Conservation (phyloP, 352 stramenopile species). For the Phytophthora multivora region DNA sequence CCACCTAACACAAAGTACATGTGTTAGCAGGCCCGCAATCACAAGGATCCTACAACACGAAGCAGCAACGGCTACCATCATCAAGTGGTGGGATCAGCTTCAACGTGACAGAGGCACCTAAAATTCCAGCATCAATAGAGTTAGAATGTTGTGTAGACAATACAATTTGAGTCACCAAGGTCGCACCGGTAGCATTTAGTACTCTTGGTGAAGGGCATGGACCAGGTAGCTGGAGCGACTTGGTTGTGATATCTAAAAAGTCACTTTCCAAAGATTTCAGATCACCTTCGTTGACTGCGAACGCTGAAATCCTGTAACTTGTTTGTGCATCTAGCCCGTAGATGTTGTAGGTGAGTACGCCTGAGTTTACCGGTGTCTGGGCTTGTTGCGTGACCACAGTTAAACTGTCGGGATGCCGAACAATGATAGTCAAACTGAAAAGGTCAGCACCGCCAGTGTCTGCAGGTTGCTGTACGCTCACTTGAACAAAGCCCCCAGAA, state of each 20-base stretch:
- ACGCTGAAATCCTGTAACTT: slow-evolving; percentile 39
- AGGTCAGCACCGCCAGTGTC: slow-evolving; percentile 49
- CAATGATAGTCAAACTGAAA: slow-evolving; percentile 26
- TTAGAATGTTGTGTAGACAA: not conserved
- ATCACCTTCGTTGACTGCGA: slow-evolving; percentile 31
- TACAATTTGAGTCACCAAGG: not conserved
- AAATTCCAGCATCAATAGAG: not conserved
- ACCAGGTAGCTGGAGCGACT: slow-evolving; percentile 32
- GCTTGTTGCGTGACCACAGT: slow-evolving; percentile 7
- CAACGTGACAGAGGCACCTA: slow-evolving; percentile 53
- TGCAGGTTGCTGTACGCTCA: slow-evolving; percentile 16
- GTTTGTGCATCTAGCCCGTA: slow-evolving; percentile 46
- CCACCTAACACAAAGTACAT: slow-evolving; percentile 36
- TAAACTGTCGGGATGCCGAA: slow-evolving; percentile 16
- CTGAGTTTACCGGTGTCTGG: slow-evolving; percentile 2
- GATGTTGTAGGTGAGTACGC: slow-evolving; percentile 24
- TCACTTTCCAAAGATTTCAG: slow-evolving; percentile 22
- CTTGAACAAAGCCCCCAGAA: slow-evolving; percentile 25
- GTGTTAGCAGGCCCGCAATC: not conserved
- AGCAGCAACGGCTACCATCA: slow-evolving; percentile 30
- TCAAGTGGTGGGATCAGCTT: slow-evolving; percentile 46
- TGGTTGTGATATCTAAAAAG: slow-evolving; percentile 25
- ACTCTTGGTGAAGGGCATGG: slow-evolving; percentile 49
- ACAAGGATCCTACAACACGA: not conserved
- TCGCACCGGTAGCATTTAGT: slow-evolving; percentile 44